A percentile compares a stretch with the other conserved stretches of the same genome.
These are phyloP conservation scores for Trichosporon sp. DNA, from an alignment of 1,284 basidiomycete genomes.

Conservation along the genomic window DNA sequence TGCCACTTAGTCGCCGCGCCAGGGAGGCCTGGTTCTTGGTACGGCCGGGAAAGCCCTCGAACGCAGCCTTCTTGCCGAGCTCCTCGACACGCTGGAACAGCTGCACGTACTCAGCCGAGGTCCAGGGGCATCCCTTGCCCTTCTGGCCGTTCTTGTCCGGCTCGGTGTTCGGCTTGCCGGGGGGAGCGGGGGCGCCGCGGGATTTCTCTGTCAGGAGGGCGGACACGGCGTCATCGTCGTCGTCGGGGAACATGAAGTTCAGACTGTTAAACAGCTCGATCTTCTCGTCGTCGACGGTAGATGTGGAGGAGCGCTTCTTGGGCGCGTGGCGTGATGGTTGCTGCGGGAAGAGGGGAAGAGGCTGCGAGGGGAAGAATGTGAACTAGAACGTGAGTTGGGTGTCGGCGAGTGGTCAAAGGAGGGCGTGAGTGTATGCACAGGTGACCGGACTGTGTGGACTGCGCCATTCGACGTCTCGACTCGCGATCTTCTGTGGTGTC, in stretches of 20 bases:
- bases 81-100: slow-evolving; percentile 18
- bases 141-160: neutral
- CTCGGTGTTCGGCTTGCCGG: neutral
- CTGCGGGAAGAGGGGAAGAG: neutral
- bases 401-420: neutral
- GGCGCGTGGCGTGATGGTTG: neutral
- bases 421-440: neutral
- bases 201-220: neutral
- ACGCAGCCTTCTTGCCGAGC: neutral
- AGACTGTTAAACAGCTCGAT: neutral
- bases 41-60: slow-evolving; percentile 11
- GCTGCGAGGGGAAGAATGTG: neutral
- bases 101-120: slow-evolving; percentile 17
- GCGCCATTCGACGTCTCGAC: neutral
- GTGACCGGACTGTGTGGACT: neutral
- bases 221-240: neutral
- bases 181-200: neutral
- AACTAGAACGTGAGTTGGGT: neutral
- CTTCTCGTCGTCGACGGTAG: neutral
- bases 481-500: too few relatives aligned
- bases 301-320: neutral
- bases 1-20: slow-evolving; percentile 8
- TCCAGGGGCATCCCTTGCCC: slow-evolving; percentile 4
- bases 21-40: slow-evolving; percentile 16
- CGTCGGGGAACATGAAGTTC: neutral